A percentile compares a stretch with the other conserved stretches of the same genome.
These are phyloP conservation scores for Microsporum ferrugineum DNA, from an alignment of 2,329 filamentous ascomycete species.

Conservation along the genomic window DNA sequence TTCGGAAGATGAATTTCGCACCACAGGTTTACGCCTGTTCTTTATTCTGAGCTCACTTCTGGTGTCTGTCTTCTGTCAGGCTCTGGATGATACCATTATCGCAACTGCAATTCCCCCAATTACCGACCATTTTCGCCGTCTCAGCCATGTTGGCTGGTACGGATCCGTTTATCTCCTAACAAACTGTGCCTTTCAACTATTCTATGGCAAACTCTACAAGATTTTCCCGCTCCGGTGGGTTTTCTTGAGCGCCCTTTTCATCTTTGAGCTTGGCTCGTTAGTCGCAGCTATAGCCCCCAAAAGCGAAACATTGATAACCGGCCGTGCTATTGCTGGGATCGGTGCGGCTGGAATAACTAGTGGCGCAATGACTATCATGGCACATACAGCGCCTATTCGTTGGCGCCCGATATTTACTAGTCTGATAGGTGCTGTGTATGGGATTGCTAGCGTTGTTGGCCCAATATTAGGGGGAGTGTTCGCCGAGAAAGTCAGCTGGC, in stretches of 20 bases:
- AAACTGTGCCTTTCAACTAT: slow-evolving; percentile 19
- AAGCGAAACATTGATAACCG: slow-evolving; percentile 4
- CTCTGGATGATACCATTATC: slow-evolving; percentile 19
- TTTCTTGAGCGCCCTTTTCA: slow-evolving; percentile 19
- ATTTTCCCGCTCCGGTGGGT: slow-evolving; percentile 30
- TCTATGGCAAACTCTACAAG: slow-evolving; percentile 32
- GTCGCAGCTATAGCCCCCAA: slow-evolving; percentile 11
- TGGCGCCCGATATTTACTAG: slow-evolving; percentile 21
- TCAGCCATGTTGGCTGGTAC: slow-evolving; percentile 29
- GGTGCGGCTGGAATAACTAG: slow-evolving; percentile 30
- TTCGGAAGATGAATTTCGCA: neutral
- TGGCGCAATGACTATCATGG: slow-evolving; percentile 22
- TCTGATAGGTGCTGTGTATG: slow-evolving; percentile 19
- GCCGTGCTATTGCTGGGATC: slow-evolving; percentile 31
- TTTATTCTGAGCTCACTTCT: neutral
- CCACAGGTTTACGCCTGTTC: neutral
- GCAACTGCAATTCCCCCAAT: slow-evolving; percentile 27
- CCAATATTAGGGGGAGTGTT: slow-evolving; percentile 23
- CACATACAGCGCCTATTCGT: slow-evolving; percentile 14
- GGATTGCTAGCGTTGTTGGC: slow-evolving; percentile 13
- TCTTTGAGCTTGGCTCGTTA: slow-evolving; percentile 22
- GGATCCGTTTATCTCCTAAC: slow-evolving; percentile 25
- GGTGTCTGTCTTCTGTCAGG: slow-evolving; percentile 9
- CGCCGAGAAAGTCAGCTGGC: slow-evolving; percentile 25
- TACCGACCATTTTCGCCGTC: slow-evolving; percentile 26